Percentiles rank a stretch among this genome's conserved stretches.
phyloP scores from a whole-genome alignment of 2,329 filamentous ascomycete species.

The Hypoxylon sp. region DNA sequence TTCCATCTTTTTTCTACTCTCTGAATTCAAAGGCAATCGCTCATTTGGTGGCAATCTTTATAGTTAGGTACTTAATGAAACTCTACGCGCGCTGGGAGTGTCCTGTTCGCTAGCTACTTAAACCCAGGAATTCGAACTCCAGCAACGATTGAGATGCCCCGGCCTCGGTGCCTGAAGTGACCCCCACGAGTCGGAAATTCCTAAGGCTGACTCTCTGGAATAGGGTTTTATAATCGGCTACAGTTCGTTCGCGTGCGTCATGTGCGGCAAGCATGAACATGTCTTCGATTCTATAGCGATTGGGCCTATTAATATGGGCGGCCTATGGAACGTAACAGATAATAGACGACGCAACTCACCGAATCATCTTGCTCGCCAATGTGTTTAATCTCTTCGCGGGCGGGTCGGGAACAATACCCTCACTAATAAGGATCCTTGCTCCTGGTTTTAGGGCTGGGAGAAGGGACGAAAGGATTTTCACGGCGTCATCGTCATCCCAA shows the following conservation, averaged over 20 bases:
- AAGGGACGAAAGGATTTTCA: constrained; percentile 36
- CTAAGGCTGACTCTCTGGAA: constrained; percentile 31
- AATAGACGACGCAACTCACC: constrained; percentile 18
- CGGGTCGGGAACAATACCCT: constrained; percentile 34
- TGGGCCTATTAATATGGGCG: not conserved
- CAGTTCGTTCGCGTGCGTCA: constrained; percentile 36
- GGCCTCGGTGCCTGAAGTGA: constrained; percentile 38
- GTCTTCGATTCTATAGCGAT: constrained; percentile 33
- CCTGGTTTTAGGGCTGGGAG: constrained; percentile 35
- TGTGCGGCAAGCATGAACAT: constrained; percentile 41
- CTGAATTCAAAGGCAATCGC: not conserved
- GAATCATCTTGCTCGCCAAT: constrained; percentile 36
- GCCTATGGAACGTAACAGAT: not conserved
- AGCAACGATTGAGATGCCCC: constrained; percentile 40
- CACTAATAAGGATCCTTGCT: constrained; percentile 33
- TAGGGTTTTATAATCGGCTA: constrained; percentile 35
- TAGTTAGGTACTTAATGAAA: not conserved
- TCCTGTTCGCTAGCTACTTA: not conserved
- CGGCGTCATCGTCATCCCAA: constrained; percentile 33
- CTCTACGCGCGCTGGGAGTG: not conserved
- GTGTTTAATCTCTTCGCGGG: constrained; percentile 38
- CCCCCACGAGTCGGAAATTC: constrained; percentile 35
- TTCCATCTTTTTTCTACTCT: not conserved
- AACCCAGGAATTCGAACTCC: constrained; percentile 39
- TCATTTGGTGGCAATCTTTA: not conserved